Evolutionary conservation across 2,329 filamentous ascomycete species (phyloP).

Genomic region (Cordyceps tenuipes): DNA sequence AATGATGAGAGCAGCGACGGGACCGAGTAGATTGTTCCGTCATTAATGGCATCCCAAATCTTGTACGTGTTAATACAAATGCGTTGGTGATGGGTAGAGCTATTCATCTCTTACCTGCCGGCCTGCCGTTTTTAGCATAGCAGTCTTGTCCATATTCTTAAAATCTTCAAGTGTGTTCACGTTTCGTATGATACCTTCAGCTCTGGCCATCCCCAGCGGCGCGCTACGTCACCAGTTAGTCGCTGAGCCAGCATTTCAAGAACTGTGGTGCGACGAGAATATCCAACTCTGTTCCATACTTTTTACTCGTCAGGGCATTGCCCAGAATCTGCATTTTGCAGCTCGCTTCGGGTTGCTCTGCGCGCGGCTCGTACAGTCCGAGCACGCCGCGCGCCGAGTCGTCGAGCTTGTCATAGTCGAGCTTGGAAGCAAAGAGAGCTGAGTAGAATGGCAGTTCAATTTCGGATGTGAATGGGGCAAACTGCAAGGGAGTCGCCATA

Average conservation of each 20-base stretch:
- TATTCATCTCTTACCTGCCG: conserved; percentile 51
- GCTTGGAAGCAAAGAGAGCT: conserved; percentile 83
- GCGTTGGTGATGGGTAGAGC: neutral
- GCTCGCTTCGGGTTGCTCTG: conserved; percentile 64
- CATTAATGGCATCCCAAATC: conserved; percentile 97
- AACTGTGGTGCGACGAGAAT: neutral
- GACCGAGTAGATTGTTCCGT: conserved; percentile 91
- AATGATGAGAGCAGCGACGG: conserved; percentile 88
- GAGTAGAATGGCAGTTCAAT: conserved; percentile 95
- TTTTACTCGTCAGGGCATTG: conserved; percentile 72
- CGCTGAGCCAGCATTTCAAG: neutral
- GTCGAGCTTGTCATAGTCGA: conserved; percentile 94
- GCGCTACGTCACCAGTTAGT: conserved; percentile 38
- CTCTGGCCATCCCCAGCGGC: conserved; percentile 65
- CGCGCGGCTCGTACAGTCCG: conserved; percentile 80
- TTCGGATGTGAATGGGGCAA: conserved; percentile 85
- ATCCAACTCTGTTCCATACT: conserved; percentile 46
- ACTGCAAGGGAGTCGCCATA: conserved; percentile 52
- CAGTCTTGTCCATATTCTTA: conserved; percentile 69
- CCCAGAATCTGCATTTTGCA: conserved; percentile 87
- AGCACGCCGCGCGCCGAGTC: conserved; percentile 81
- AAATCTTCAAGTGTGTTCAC: conserved; percentile 95
- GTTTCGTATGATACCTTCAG: conserved; percentile 91
- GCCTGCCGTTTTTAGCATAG: conserved; percentile 70
- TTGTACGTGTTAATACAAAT: conserved; percentile 35